Conservation (phyloP, 1,284 basidiomycete species). For the Stygiomarasmius scandens region DNA sequence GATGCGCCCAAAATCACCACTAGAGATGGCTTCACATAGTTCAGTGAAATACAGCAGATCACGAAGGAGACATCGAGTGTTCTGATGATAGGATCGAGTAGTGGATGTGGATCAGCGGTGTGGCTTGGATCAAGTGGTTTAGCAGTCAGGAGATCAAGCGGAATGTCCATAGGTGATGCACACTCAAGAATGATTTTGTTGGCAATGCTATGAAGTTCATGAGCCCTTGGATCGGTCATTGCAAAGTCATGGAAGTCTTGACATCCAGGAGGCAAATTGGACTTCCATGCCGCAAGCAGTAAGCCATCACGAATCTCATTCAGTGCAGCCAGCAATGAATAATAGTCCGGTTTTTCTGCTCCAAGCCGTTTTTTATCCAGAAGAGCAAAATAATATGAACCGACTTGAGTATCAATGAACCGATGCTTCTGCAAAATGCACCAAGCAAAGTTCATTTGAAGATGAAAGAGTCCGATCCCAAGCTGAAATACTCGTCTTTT, state of each 20-base stretch:
- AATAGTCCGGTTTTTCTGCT: conserved; percentile 25
- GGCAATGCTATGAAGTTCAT: too few relatives aligned
- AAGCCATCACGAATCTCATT: conserved; percentile 21
- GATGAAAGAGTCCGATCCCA: conserved; percentile 30
- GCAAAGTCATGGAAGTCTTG: not conserved
- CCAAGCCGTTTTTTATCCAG: conserved; percentile 22
- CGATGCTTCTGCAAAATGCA: conserved; percentile 18
- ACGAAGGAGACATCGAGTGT: conserved; percentile 22
- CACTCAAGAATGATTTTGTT: not conserved
- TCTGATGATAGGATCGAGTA: conserved; percentile 16
- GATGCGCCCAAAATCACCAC: conserved; percentile 30
- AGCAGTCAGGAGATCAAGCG: too few relatives aligned
- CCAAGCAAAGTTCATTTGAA: conserved; percentile 31
- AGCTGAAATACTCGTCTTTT: conserved; percentile 26
- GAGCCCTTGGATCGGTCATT: not conserved
- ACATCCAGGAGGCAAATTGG: conserved; percentile 6
- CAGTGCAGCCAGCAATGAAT: conserved; percentile 20
- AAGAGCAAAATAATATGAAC: conserved; percentile 22
- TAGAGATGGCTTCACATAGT: conserved; percentile 22
- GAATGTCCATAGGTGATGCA: too few relatives aligned
- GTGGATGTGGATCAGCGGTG: too few relatives aligned
- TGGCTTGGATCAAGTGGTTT: too few relatives aligned
- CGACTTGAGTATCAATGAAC: conserved; percentile 8
- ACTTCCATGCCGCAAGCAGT: conserved; percentile 10
- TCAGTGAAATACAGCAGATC: conserved; percentile 29